These are phyloP conservation scores for Geotrichum histeridarum DNA, from an alignment of 1,139 yeast genomes.

Conservation along the genomic window DNA sequence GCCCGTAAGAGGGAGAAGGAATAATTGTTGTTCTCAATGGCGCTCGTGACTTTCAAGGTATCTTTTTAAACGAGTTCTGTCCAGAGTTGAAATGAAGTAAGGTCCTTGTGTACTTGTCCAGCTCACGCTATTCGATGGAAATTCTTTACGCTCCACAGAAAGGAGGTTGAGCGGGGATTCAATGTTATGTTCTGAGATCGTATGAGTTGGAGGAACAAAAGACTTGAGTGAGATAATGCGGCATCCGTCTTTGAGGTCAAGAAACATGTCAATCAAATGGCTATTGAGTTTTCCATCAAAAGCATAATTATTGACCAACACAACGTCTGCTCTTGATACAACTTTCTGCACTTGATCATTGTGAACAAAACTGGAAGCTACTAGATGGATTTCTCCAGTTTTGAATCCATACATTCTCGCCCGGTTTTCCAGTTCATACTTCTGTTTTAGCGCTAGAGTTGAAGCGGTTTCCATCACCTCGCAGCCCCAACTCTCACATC, in stretches of 20 bases:
- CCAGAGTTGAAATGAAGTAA: conserved; percentile 71
- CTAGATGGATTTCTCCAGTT: conserved; percentile 53
- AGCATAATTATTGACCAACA: conserved; percentile 75
- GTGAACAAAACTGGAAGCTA: conserved; percentile 63
- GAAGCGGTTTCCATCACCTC: conserved; percentile 86
- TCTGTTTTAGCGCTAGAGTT: conserved; percentile 57
- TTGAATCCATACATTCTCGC: conserved; percentile 59
- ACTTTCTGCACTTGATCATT: conserved; percentile 52
- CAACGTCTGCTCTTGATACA: conserved; percentile 61
- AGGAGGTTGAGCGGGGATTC: conserved; percentile 54
- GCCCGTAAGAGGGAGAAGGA: background rate
- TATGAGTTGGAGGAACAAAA: conserved; percentile 54
- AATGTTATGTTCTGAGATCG: conserved; percentile 51
- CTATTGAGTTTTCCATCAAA: conserved; percentile 70
- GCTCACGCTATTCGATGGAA: conserved; percentile 70
- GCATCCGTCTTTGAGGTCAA: conserved; percentile 65
- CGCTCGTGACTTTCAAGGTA: conserved; percentile 15
- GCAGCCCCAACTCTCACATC: conserved; percentile 82
- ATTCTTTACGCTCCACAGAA: conserved; percentile 57
- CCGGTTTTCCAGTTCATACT: conserved; percentile 53
- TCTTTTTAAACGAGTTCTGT: conserved; percentile 33
- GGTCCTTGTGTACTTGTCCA: conserved; percentile 88
- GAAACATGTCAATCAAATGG: conserved; percentile 60
- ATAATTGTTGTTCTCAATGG: background rate
- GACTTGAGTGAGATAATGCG: conserved; percentile 75